Percentiles rank a stretch among this genome's conserved stretches.
Evolutionary conservation across 2,329 filamentous ascomycete species (phyloP).

Genomic region (Ilyonectria destructans): DNA sequence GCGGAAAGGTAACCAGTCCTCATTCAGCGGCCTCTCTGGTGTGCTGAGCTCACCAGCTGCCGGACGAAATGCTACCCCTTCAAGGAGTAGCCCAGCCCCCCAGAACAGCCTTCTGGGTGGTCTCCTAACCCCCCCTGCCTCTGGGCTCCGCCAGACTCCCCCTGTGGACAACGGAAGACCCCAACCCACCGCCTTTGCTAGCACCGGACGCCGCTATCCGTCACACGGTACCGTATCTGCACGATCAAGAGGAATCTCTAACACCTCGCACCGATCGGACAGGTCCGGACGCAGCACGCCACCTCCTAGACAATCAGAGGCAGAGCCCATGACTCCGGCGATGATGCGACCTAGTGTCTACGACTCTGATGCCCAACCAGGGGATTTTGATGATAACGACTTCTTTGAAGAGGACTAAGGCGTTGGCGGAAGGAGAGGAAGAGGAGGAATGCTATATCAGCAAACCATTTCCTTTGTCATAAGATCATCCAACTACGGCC

Average conservation of each 20-base stretch:
- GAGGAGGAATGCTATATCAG: conserved; percentile 29
- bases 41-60: conserved; percentile 62
- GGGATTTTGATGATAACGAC: conserved; percentile 73
- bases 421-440: conserved; percentile 19
- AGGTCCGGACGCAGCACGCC: conserved; percentile 51
- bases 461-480: conserved; percentile 50
- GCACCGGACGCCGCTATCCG: conserved; percentile 72
- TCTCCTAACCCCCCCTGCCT: conserved; percentile 90
- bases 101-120: conserved; percentile 80
- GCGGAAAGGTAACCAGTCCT: conserved; percentile 78
- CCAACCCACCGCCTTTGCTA: conserved; percentile 75
- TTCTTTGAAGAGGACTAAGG: conserved; percentile 69
- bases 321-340: conserved; percentile 71
- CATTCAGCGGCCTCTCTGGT: conserved; percentile 65
- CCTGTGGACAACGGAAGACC: conserved; percentile 55
- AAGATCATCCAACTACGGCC: conserved; percentile 45
- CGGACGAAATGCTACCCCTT: conserved; percentile 70
- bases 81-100: conserved; percentile 68
- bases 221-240: conserved; percentile 56
- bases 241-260: conserved; percentile 51
- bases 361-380: conserved; percentile 74
- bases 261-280: conserved; percentile 48
- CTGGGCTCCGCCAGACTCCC: conserved; percentile 77
- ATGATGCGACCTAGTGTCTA: conserved; percentile 74
- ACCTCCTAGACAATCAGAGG: conserved; percentile 57